These are phyloP conservation scores for Paulownia fortunei DNA, from an alignment of 257 asterid species.

Conservation along the genomic window DNA sequence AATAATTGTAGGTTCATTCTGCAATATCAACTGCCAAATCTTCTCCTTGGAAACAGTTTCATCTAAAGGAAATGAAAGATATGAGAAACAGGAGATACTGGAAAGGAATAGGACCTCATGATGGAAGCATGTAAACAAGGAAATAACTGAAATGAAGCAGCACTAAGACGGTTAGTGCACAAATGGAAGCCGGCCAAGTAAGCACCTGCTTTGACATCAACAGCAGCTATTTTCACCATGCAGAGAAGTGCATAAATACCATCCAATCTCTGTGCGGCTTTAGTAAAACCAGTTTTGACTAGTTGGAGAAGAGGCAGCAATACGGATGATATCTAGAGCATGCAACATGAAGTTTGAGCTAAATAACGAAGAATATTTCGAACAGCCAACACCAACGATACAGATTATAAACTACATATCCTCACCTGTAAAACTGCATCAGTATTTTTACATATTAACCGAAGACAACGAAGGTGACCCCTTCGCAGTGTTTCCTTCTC, in stretches of 20 bases:
- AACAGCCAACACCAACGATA: slow-evolving; percentile 4
- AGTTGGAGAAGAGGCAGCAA: slow-evolving; percentile 85
- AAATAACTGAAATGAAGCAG: slow-evolving; percentile 22
- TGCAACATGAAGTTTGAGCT: slow-evolving; percentile 24
- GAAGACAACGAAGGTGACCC: slow-evolving; percentile 90
- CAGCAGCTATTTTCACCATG: slow-evolving; percentile 73
- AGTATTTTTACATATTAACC: slow-evolving; percentile 64
- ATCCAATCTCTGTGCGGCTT: slow-evolving; percentile 93
- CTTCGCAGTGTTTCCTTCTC: slow-evolving; percentile 92
- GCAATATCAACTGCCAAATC: slow-evolving; percentile 88
- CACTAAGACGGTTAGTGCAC: slow-evolving; percentile 17
- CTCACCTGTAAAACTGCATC: slow-evolving; percentile 77
- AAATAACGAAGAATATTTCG: slow-evolving; percentile 18
- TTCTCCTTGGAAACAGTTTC: slow-evolving; percentile 86
- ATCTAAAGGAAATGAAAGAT: slow-evolving; percentile 56
- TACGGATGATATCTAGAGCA: slow-evolving; percentile 74
- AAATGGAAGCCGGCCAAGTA: slow-evolving; percentile 18
- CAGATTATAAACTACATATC: slow-evolving; percentile 13
- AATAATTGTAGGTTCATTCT: slow-evolving; percentile 89
- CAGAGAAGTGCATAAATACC: slow-evolving; percentile 89
- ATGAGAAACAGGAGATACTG: slow-evolving; percentile 36
- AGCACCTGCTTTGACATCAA: slow-evolving; percentile 96
- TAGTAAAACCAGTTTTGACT: slow-evolving; percentile 91
- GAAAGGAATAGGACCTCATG: slow-evolving; percentile 4
- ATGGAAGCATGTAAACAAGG: slow-evolving; percentile 8